Evolutionary conservation across 768 basidiomycete genomes (phyloP).

Genomic region (Pholiota microspora): DNA sequence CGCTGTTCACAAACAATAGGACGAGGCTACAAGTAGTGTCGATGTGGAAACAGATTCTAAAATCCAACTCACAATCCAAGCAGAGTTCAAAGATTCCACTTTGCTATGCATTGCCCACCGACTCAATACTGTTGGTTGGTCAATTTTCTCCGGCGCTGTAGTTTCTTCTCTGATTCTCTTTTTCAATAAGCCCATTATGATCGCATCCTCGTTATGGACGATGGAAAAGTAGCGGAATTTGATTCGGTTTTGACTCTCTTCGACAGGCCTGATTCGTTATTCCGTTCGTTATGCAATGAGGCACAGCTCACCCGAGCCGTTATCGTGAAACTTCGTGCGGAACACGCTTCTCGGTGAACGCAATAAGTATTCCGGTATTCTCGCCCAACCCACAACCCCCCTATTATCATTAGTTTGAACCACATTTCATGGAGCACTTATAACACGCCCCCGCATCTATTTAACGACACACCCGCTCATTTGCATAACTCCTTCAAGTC

Average conservation of each 20-base stretch:
- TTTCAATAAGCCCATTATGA: conserved; percentile 63
- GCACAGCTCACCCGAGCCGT: conserved; percentile 54
- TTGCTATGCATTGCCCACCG: conserved; percentile 58
- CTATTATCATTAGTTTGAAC: background rate
- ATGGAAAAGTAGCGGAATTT: conserved; percentile 67
- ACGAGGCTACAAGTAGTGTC: conserved; percentile 62
- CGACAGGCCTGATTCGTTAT: conserved; percentile 60
- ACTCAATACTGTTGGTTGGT: conserved; percentile 53
- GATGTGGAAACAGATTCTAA: conserved; percentile 63
- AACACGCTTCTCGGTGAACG: conserved; percentile 18
- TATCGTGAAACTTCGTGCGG: conserved; percentile 49
- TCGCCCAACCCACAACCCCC: background rate
- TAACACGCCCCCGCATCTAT: no score
- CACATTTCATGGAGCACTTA: no score
- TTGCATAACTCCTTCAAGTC: no score
- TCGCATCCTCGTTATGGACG: conserved; percentile 70
- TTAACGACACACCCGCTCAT: no score
- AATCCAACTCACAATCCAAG: conserved; percentile 61
- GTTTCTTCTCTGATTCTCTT: background rate
- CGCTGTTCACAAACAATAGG: conserved; percentile 30
- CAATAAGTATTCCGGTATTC: background rate
- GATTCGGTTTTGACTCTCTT: conserved; percentile 70
- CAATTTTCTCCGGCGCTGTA: background rate
- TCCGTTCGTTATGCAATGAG: conserved; percentile 68
- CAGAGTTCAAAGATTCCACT: conserved; percentile 54